Evolutionary conservation across 1,284 basidiomycete genomes (phyloP).

Genomic region (Takashimella koratensis): DNA sequence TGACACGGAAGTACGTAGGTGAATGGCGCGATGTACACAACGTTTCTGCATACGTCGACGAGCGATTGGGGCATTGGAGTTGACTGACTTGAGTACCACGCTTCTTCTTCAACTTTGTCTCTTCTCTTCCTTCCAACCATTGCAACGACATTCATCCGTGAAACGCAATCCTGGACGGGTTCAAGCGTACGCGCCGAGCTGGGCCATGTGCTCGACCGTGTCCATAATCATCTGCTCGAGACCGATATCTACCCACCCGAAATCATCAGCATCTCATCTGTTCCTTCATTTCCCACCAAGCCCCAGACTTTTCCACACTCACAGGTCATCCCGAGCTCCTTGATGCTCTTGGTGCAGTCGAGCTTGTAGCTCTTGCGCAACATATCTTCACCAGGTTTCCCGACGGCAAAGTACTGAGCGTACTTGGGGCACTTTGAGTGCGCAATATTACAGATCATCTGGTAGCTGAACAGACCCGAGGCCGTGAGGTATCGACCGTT

Average conservation of each 20-base stretch:
- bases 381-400: not conserved
- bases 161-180: no score
- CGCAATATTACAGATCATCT: not conserved
- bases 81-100: no score
- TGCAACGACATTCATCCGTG: no score
- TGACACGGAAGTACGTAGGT: no score
- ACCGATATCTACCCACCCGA: not conserved
- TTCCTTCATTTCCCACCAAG: not conserved
- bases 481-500: no score
- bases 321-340: not conserved
- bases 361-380: not conserved
- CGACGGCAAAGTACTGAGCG: not conserved
- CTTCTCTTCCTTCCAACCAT: no score
- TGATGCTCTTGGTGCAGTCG: not conserved
- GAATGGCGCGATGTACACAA: no score
- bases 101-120: no score
- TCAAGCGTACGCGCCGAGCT: conserved; percentile 9
- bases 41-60: no score
- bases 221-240: not conserved
- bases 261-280: not conserved
- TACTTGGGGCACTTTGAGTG: not conserved
- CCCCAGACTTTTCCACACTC: no score
- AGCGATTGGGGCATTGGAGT: no score
- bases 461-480: no score
- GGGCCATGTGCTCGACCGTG: conserved; percentile 10